Base-by-base conservation (phyloP, 2,329 filamentous ascomycete species). In the Scedosporium dehoogii region DNA sequence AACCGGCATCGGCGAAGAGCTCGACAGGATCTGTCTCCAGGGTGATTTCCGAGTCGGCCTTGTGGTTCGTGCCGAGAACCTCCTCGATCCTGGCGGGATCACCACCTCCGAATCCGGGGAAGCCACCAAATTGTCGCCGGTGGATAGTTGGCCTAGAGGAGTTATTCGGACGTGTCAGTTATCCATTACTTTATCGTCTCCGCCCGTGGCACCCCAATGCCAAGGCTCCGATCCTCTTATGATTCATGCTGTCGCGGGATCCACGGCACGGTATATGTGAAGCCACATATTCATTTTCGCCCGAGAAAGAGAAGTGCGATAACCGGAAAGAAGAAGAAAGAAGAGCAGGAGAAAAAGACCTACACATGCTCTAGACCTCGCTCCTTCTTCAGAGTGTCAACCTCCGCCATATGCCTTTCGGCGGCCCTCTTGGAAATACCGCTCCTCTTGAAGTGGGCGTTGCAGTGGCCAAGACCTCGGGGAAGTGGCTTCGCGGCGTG, bases 1-100 rank as follows among this genome's bases (percentile, higher is more conserved):
- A 74, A 29, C 70, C 72, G 59, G 74, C 73, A 23, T 72, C 71
- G 2, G 73, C 69, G 64, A 79, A 79, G 7, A 78, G 69, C 63
- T 66, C 70, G 57, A 67, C 66, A 6, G 72, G 65, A 9, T 69
- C 66, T 1, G 73, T 73, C 29, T 70, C 65, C 4, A 66, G 55
- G 9, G 68, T 72, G 64, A 72, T 75, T 5, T 70, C 69, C 18
- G 69, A 62, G 27, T 71, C 70, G 6, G 75, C 75, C 62, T 73
- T 66, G 67, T 79, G 76, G 48, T 75, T 72, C 16, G 67, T 73
- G 63, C 66, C 70, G 6, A 79, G 66, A 5, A 68, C 64, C 18
- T 64, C 64, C 18, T 62, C 55, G 10, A 62, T 42, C 14, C 29
- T 21, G 10, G 33, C 60, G n/a, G 29, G 59, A 51, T 61, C 46